These are phyloP conservation scores for Gastrolobium villosum DNA, from an alignment of 306 rosid genomes.

Conservation along the genomic window DNA sequence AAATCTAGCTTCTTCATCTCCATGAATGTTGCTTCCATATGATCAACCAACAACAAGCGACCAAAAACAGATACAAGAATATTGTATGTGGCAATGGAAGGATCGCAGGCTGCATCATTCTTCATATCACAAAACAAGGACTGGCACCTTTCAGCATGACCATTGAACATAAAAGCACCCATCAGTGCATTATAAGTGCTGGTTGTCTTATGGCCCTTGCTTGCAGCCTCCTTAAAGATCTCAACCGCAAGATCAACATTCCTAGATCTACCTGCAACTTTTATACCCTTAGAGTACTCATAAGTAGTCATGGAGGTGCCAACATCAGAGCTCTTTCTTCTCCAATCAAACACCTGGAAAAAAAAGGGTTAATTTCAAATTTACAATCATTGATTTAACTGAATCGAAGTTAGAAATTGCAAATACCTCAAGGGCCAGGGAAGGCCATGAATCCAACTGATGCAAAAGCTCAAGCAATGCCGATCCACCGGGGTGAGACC, in stretches of 20 bases:
- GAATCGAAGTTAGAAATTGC: neutral
- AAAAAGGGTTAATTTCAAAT: neutral
- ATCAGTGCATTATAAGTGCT: slow-evolving; percentile 75
- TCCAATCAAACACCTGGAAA: slow-evolving; percentile 78
- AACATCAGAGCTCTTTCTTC: slow-evolving; percentile 49
- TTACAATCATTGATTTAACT: neutral
- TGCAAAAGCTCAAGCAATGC: slow-evolving; percentile 59
- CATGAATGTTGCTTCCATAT: slow-evolving; percentile 69
- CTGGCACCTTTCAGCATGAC: slow-evolving; percentile 63
- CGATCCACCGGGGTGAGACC: slow-evolving; percentile 33
- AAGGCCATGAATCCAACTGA: slow-evolving; percentile 63
- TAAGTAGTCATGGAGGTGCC: slow-evolving; percentile 49
- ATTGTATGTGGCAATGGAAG: slow-evolving; percentile 59
- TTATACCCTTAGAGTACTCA: slow-evolving; percentile 78
- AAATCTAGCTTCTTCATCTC: slow-evolving; percentile 58
- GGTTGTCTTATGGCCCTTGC: slow-evolving; percentile 60
- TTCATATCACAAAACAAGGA: slow-evolving; percentile 71
- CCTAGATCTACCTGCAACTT: slow-evolving; percentile 65
- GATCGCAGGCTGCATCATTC: slow-evolving; percentile 57
- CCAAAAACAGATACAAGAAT: slow-evolving; percentile 67
- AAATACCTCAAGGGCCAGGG: slow-evolving; percentile 64
- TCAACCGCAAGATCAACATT: slow-evolving; percentile 65
- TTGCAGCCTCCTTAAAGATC: slow-evolving; percentile 72
- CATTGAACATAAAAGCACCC: slow-evolving; percentile 79
- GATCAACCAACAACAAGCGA: slow-evolving; percentile 71